These are phyloP conservation scores for Populus euphratica DNA, from an alignment of 345 rosid genomes.

Conservation along the genomic window DNA sequence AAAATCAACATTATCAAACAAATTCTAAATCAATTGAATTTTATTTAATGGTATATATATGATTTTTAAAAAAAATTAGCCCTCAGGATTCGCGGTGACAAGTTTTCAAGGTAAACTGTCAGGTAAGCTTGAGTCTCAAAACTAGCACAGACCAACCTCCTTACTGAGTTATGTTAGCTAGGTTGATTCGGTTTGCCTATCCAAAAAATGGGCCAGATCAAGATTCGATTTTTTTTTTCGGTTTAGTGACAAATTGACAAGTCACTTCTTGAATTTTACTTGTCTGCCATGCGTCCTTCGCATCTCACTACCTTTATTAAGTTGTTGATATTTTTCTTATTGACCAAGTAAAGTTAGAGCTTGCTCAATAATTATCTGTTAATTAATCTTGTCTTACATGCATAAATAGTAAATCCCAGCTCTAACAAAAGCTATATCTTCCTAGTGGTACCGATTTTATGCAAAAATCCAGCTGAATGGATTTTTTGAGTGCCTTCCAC, in stretches of 20 bases:
- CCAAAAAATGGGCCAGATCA: background rate
- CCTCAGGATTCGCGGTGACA: fast-evolving
- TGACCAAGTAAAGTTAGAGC: background rate
- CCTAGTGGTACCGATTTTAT: slow-evolving; percentile 8
- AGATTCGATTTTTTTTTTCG: no score
- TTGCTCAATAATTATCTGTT: background rate
- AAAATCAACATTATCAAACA: no score
- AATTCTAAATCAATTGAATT: no score
- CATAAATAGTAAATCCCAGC: background rate
- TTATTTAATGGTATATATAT: no score
- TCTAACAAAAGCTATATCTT: background rate
- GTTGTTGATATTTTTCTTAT: background rate
- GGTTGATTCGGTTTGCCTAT: background rate
- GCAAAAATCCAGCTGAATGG: slow-evolving; percentile 12
- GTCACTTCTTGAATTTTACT: background rate
- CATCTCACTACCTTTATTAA: background rate
- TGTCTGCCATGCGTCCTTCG: background rate
- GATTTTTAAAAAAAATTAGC: no score
- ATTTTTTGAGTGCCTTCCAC: slow-evolving; percentile 41
- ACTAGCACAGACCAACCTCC: no score
- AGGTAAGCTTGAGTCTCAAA: no score
- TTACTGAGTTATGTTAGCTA: background rate
- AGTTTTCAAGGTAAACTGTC: no score
- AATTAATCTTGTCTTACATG: background rate
- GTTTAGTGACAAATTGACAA: background rate